Evolutionary conservation across 306 rosid species (phyloP).

Genomic region (Sicyos baderoa): DNA sequence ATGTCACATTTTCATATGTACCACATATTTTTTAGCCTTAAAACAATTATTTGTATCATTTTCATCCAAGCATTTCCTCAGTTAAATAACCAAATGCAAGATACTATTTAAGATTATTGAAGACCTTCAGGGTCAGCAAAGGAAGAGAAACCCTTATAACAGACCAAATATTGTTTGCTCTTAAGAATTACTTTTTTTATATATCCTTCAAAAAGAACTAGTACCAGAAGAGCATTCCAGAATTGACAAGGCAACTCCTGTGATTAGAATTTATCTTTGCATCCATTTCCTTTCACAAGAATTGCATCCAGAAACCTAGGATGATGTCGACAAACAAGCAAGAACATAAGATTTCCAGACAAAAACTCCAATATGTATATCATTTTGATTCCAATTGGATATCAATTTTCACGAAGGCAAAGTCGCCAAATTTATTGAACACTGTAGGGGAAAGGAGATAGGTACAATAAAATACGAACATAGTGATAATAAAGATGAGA

Average conservation of each 20-base stretch:
- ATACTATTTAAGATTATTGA: too few species aligned
- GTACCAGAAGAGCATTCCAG: conserved; percentile 2
- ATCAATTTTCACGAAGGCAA: not conserved
- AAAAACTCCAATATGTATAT: not conserved
- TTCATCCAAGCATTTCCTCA: too few species aligned
- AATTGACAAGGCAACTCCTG: conserved; percentile 1
- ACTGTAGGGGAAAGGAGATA: not conserved
- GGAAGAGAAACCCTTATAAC: too few species aligned
- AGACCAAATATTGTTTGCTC: too few species aligned
- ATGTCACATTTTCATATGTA: too few species aligned
- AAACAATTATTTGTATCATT: too few species aligned
- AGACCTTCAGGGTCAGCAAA: too few species aligned
- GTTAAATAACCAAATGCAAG: too few species aligned
- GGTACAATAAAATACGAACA: not conserved
- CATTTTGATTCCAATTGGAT: not conserved
- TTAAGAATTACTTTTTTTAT: too few species aligned
- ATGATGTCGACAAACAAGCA: too few species aligned
- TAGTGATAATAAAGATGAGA: not conserved
- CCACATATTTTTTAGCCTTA: too few species aligned
- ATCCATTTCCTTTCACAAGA: conserved; percentile 15
- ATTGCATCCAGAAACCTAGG: conserved; percentile 17
- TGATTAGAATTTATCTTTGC: not conserved
- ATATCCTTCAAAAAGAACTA: not conserved
- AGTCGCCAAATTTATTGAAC: conserved; percentile 3
- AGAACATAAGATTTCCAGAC: conserved; percentile 11